Base-by-base conservation (phyloP, 73 alveolate species). In the Vitrella brassicaformis region DNA sequence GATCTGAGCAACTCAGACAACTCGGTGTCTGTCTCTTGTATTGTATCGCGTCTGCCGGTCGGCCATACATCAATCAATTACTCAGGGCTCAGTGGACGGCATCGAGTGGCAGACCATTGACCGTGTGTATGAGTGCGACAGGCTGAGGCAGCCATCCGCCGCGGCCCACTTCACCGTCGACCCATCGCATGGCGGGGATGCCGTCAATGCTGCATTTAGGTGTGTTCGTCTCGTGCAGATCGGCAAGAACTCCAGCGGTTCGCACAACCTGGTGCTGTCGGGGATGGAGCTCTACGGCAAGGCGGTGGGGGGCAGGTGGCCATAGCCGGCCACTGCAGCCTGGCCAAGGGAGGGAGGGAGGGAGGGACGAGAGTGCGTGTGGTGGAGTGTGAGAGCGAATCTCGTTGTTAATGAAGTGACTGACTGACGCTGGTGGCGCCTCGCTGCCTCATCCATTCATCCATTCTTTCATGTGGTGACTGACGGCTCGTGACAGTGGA, bases 201-300 rank as follows among this genome's bases (percentile, higher is more conserved):
- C 73, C 70, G 88, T 81, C 28, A 79, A 81, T 27, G 86, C 88
- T 28, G 98, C 97, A 30, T 94, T 89, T 75, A 86, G 98, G 71
- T 90, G 69, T 84, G 92, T 94, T 77, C 85, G 97, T 47, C 39
- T 94, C 8, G 89, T 91, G 66, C 90, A 92, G 85, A 87, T 91
- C 31, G 95, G 91, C 68, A 88, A 89, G 80, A 94, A 94, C 80
- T 89, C 97, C 14, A 74, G 86, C 71, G 97, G 97, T 25, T 74
- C 90, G 71, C 92, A 90, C 79, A 94, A 92, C 76, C 80, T 94
- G 47, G 89, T 94, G 14, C 71, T 90, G 45, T 79, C 93, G 68
- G 95, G 98, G 25, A 84, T 94, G 71, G 99, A 94, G 86, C 72
- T 94, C 31, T 94, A 94, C 82, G 99, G 99, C 27, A 88, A 79